These are phyloP conservation scores for Anthracocystis setariae DNA, from an alignment of 1,284 basidiomycete genomes.

Conservation along the genomic window DNA sequence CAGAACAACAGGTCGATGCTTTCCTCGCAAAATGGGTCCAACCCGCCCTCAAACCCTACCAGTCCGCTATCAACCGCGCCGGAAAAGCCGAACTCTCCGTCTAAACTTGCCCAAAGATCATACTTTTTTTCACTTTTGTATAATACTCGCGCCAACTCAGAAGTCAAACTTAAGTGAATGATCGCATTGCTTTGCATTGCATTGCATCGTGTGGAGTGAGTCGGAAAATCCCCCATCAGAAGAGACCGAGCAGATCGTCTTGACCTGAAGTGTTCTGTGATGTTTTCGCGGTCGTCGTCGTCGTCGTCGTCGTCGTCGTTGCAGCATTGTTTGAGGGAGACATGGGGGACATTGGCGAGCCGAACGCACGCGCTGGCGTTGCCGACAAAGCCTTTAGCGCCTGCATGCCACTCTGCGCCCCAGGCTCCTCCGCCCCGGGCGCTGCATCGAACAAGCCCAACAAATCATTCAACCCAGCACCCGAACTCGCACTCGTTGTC, in stretches of 20 bases:
- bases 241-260: constrained; percentile 50
- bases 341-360: constrained; percentile 11
- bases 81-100: constrained; percentile 71
- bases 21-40: constrained; percentile 89
- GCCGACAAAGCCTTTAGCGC: constrained; percentile 44
- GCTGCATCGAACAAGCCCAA: constrained; percentile 60
- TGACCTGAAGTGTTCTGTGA: constrained; percentile 14
- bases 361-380: constrained; percentile 12
- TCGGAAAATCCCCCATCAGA: constrained; percentile 17
- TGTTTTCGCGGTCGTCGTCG: constrained; percentile 6
- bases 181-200: not conserved
- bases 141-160: not conserved
- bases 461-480: constrained; percentile 54
- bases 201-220: not conserved
- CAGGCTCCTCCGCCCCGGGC: constrained; percentile 52
- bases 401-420: constrained; percentile 52
- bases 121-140: not conserved
- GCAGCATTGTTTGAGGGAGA: not conserved
- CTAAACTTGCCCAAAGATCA: constrained; percentile 16
- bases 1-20: constrained; percentile 64
- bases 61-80: constrained; percentile 75
- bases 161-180: too few relatives aligned
- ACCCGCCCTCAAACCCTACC: constrained; percentile 80
- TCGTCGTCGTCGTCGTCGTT: not conserved
- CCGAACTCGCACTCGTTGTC: constrained; percentile 7